Evolutionary conservation across 2,329 filamentous ascomycete species (phyloP), one percentile per base, ranked within the genome.

Genomic region (Nothopassalora personata): DNA sequence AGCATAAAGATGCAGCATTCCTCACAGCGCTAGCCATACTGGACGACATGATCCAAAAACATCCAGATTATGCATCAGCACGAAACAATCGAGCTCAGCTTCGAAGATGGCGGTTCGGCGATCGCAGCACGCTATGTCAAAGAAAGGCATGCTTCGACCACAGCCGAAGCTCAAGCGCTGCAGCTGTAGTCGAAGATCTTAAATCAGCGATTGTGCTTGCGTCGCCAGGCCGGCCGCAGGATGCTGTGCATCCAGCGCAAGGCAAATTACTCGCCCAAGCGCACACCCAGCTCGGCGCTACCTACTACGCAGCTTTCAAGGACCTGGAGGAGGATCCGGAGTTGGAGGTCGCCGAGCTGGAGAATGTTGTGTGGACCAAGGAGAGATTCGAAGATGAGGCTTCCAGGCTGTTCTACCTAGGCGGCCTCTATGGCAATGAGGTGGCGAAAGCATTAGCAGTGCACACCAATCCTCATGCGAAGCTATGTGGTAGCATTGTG

Each of bases 21-120:
- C 58, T 57, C 50, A 30, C 43, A 8, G 68, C 70, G 1, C 61
- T 71, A 9, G 34, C 72, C 9, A 72, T 76, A 5, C 75, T 92
- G 5, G 78, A 80, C 31, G 69, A 73, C 1, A 77, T 91, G 33
- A 82, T 91, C 45, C 68, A 76, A 2, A 73, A 81, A 27, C 71
- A 84, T 55, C 86, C 88, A 3, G 73, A 76, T 33, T 92, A 92
- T 72, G 87, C 88, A 23, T 89, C 86, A 63, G 87, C 85, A 5
- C 82, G 84, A 59, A 88, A 91, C 71, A 92, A 93, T 73, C 81
- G 88, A 53, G 89, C 86, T 2, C 89, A 92, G 71, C 57, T 85
- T 6, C 56, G 64, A 23, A 57, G 68, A 33, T 69, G 67, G 68
- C 60, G 61, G 31, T 68, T 87, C 62, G 86, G 86, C 10, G 85